Evolutionary conservation across 2,329 filamentous ascomycete genomes (phyloP), one percentile per base, ranked within the genome.

Genomic region (Neonectria magnoliae): DNA sequence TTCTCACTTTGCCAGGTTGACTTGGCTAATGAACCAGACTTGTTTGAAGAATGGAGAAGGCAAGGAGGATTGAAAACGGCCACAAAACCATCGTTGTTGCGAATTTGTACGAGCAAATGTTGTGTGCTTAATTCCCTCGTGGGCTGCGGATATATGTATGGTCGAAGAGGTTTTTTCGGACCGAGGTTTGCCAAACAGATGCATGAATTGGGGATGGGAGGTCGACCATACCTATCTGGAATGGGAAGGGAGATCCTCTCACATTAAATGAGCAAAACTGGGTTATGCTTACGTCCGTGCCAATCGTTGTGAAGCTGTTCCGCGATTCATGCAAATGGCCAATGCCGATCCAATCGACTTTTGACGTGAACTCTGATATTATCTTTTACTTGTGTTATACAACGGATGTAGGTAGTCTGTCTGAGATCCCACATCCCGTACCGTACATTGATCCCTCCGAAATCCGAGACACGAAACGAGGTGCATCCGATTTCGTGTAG

Each of bases 251-350:
- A 20, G 41, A 44, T 44, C 11, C n/a, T 47, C 44, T 47, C 18
- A 27, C 16, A 25, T 47, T 6, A 27, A 16, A 20, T 25, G 22
- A 47, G 20, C 22, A 25, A 47, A 22, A 44, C 25, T 22, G 13
- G 16, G 22, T 14, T 9, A 1, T 48, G 14, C 14, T n/a, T 29
- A 10, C 25, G 16, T 29, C 29, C 29, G 8, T 48, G 2, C 22
- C 4, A n/a, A 3, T n/a, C 14, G 45, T 27, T 58, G 68, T 65
- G 57, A 69, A 65, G 55, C 45, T 22, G 50, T 61, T 60, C 33
- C 14, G 6, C 33, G 33, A 36, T 5, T 16, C 6, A 16, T 14
- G 13, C 13, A 36, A 36, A 16, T 36, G 33, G 33, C 33, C 16
- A 16, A 14, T 14, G 33, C 66, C 57, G 60, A 33, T 33, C n/a